phyloP scores from a whole-genome alignment of 352 stramenopile species.

The Globisporangium middletonii region DNA sequence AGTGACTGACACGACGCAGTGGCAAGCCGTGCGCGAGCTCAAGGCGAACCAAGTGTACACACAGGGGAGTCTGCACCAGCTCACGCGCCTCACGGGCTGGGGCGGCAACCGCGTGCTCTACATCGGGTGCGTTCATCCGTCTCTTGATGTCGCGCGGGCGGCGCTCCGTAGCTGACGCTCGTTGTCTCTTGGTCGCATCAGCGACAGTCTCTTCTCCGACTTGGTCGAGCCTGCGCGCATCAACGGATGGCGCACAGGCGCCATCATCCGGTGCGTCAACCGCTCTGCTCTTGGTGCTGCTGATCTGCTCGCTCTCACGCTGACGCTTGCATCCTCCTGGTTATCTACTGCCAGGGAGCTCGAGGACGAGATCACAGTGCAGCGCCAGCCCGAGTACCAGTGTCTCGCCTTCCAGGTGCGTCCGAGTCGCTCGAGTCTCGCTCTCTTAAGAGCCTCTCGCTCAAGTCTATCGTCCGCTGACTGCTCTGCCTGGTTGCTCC shows the following conservation, averaged over 20 bases:
- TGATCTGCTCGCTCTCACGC: too few species aligned
- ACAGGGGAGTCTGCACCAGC: constrained; percentile 64
- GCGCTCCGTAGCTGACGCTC: neutral
- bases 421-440: neutral
- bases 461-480: too few species aligned
- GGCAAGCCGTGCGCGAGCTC: constrained; percentile 61
- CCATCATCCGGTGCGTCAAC: constrained; percentile 74
- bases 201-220: constrained; percentile 92
- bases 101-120: constrained; percentile 85
- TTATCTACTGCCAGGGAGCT: constrained; percentile 51
- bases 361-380: constrained; percentile 75
- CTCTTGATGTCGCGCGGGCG: neutral
- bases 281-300: too few species aligned
- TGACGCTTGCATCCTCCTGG: too few species aligned
- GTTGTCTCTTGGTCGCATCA: constrained; percentile 12
- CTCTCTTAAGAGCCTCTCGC: too few species aligned
- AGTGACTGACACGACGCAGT: constrained; percentile 20
- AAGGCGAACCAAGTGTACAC: constrained; percentile 68
- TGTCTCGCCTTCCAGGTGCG: constrained; percentile 47
- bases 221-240: constrained; percentile 91
- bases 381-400: constrained; percentile 53
- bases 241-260: constrained; percentile 91
- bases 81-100: constrained; percentile 61
- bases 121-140: constrained; percentile 67
- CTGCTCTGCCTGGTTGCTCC: neutral